phyloP scores from a whole-genome alignment of 306 rosid genomes.

The Cucumis sativus region Cucumber_9930_V3 NC_026660.2:19234501-19235000 shows the following conservation, averaged over 20 bases:
- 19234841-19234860: neutral
- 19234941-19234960: neutral
- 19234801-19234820: neutral
- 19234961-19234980: no score
- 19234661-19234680: constrained; percentile 43
- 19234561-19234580: neutral
- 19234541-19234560: no score
- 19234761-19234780: constrained; percentile 18
- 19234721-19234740: constrained; percentile 1
- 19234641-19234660: constrained; percentile 42
- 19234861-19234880: neutral
- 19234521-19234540: no score
- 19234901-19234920: neutral
- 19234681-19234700: constrained; percentile 11
- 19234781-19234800: neutral
- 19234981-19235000: neutral
- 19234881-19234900: neutral
- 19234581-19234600: constrained; percentile 31
- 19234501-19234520: no score
- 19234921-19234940: neutral
- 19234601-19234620: constrained; percentile 43
- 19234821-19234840: neutral
- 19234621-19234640: constrained; percentile 38
- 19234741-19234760: constrained; percentile 32
- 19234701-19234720: constrained; percentile 14